Evolutionary conservation across 2,329 filamentous ascomycete genomes (phyloP).

Genomic region (Elsinoe australis): DNA sequence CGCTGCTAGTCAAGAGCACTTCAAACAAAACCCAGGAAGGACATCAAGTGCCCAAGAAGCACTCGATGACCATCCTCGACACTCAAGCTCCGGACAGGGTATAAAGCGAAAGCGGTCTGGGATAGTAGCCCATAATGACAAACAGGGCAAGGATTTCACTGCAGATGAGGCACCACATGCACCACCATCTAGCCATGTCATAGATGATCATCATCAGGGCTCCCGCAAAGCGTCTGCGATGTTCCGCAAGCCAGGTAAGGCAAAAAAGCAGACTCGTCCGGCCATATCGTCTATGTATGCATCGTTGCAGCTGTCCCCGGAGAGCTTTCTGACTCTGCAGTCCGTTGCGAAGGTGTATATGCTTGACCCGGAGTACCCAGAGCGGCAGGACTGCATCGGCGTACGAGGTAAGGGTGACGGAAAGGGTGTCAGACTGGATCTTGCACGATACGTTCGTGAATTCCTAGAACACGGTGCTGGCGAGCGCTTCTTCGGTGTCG

Average conservation of each 20-base stretch:
- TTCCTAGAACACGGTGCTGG: conserved; percentile 42
- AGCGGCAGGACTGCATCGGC: conserved; percentile 50
- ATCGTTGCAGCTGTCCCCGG: conserved; percentile 49
- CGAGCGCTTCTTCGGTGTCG: conserved; percentile 38
- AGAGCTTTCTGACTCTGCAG: conserved; percentile 50
- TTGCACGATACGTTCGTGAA: conserved; percentile 50
- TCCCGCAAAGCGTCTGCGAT: too few species aligned
- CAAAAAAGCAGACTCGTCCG: conserved; percentile 50
- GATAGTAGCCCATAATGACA: too few species aligned
- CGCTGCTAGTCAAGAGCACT: conserved; percentile 19
- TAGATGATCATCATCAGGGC: too few species aligned
- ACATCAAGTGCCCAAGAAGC: background rate
- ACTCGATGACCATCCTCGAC: too few species aligned
- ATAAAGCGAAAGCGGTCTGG: too few species aligned
- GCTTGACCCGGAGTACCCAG: conserved; percentile 48
- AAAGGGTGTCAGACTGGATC: conserved; percentile 49
- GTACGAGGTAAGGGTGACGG: conserved; percentile 41
- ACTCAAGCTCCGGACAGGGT: too few species aligned
- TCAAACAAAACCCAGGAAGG: conserved; percentile 14
- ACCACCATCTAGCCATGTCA: too few species aligned
- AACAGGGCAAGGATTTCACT: too few species aligned
- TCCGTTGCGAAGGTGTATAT: conserved; percentile 51
- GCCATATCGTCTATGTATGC: conserved; percentile 52
- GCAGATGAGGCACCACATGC: too few species aligned
- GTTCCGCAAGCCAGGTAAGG: background rate